A percentile compares a stretch with the other conserved stretches of the same genome.
Evolutionary conservation across 2,329 filamentous ascomycete species (phyloP).

Genomic region (Fusarium chaquense): DNA sequence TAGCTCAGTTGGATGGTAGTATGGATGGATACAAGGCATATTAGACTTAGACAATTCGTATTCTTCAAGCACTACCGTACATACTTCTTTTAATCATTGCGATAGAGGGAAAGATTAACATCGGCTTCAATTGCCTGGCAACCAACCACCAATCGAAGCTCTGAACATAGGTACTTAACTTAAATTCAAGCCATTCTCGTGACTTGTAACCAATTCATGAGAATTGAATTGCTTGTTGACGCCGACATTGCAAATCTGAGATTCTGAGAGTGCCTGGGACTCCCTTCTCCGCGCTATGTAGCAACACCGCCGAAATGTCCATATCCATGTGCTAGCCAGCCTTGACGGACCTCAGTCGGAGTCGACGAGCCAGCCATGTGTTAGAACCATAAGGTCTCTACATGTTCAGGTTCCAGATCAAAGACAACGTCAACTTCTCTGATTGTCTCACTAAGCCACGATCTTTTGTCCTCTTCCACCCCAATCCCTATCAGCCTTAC

Average conservation of each 20-base stretch:
- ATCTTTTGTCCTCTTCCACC: conserved; percentile 38
- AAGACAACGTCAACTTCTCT: conserved; percentile 45
- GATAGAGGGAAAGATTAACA: neutral
- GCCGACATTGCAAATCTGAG: neutral
- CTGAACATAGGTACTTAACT: neutral
- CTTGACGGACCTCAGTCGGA: neutral
- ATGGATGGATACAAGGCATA: neutral
- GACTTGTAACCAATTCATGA: neutral
- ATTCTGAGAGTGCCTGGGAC: neutral
- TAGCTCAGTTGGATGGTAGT: conserved; percentile 5
- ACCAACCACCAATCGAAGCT: neutral
- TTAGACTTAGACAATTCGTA: conserved; percentile 4
- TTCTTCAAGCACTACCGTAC: neutral
- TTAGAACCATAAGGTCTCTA: conserved; percentile 22
- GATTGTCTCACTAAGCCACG: conserved; percentile 49
- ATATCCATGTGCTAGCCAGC: neutral
- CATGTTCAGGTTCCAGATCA: conserved; percentile 28
- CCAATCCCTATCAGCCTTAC: conserved; percentile 45
- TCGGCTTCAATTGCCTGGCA: neutral
- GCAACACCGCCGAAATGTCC: neutral
- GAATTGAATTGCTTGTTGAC: neutral
- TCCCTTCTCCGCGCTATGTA: neutral
- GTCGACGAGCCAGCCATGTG: neutral
- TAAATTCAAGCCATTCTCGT: neutral
- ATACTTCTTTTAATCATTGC: neutral